Conservation (phyloP, 1,284 basidiomycete species). For the Boletus hoseneyae region DNA sequence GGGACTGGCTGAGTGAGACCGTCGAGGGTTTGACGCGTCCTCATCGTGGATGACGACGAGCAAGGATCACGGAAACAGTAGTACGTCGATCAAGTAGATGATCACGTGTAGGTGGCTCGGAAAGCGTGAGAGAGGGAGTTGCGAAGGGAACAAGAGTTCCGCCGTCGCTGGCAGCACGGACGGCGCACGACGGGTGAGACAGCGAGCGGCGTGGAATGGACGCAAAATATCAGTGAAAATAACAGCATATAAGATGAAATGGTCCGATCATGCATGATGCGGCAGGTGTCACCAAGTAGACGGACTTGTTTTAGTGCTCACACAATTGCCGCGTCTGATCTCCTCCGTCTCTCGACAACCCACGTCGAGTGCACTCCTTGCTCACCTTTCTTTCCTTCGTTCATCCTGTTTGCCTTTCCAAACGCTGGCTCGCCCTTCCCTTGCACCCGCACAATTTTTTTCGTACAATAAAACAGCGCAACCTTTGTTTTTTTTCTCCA, state of each 20-base stretch:
- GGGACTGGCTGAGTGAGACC: conserved; percentile 29
- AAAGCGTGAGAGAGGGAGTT: conserved; percentile 2
- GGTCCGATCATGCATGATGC: background rate
- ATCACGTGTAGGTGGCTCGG: conserved; percentile 23
- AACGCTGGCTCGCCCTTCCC: conserved; percentile 27
- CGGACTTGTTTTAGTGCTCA: conserved; percentile 1
- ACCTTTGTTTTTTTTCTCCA: conserved; percentile 21
- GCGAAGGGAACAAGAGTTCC: conserved; percentile 15
- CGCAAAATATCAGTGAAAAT: conserved; percentile 11
- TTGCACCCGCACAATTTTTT: conserved; percentile 8
- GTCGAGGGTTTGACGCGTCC: conserved; percentile 17
- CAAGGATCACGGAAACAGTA: no score
- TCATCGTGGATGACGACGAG: conserved; percentile 19
- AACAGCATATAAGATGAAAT: conserved; percentile 3
- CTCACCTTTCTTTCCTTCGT: conserved; percentile 10
- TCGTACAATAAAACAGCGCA: conserved; percentile 14
- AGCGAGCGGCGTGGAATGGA: conserved; percentile 6
- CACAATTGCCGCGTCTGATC: conserved; percentile 18
- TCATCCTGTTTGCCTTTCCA: conserved; percentile 8
- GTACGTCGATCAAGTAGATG: background rate
- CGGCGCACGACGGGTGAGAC: conserved; percentile 10
- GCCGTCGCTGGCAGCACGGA: background rate
- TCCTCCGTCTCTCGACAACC: conserved; percentile 16
- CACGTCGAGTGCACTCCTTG: conserved; percentile 8
- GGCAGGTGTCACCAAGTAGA: no score